Percentiles rank a stretch among this genome's conserved stretches.
Conservation (phyloP, 2,329 filamentous ascomycete species). For the Diplodia sapinea region DNA sequence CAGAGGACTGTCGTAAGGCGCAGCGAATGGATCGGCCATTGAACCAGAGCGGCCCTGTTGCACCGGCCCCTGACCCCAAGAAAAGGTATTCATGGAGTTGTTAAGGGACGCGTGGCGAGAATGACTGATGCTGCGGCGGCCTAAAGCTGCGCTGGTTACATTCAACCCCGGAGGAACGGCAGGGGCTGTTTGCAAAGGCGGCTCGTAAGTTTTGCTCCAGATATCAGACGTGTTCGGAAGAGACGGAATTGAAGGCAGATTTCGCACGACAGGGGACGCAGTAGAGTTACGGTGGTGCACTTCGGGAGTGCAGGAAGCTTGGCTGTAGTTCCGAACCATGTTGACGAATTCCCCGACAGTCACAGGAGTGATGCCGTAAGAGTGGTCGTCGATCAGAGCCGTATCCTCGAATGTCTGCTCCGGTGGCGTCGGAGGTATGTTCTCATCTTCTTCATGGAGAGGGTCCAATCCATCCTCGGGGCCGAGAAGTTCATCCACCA, state of each 20-base stretch:
- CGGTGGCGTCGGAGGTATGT: conserved; percentile 54
- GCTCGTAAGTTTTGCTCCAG: conserved; percentile 45
- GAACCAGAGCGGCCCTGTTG: conserved; percentile 17
- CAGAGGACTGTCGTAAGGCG: conserved; percentile 34
- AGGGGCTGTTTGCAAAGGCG: conserved; percentile 40
- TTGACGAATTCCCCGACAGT: conserved; percentile 48
- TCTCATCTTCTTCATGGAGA: conserved; percentile 51
- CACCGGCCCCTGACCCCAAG: conserved; percentile 41
- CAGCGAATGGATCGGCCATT: conserved; percentile 26
- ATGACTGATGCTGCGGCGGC: conserved; percentile 36
- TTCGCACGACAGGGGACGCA: conserved; percentile 47
- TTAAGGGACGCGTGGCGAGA: conserved; percentile 52
- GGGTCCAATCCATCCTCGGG: conserved; percentile 49
- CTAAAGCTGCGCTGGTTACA: conserved; percentile 2
- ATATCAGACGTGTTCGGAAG: conserved; percentile 47
- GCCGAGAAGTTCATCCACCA: conserved; percentile 64
- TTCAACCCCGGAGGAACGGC: conserved; percentile 34
- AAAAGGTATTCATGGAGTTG: conserved; percentile 38
- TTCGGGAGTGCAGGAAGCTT: conserved; percentile 34
- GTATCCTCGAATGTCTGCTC: conserved; percentile 54
- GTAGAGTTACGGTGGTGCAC: conserved; percentile 40
- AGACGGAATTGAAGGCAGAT: conserved; percentile 44
- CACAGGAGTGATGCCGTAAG: conserved; percentile 40
- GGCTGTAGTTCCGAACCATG: conserved; percentile 46
- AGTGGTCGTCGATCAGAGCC: conserved; percentile 42